These are phyloP conservation scores for Cyclotella atomus DNA, from an alignment of 108 stramenopile genomes.

Conservation along the genomic window DNA sequence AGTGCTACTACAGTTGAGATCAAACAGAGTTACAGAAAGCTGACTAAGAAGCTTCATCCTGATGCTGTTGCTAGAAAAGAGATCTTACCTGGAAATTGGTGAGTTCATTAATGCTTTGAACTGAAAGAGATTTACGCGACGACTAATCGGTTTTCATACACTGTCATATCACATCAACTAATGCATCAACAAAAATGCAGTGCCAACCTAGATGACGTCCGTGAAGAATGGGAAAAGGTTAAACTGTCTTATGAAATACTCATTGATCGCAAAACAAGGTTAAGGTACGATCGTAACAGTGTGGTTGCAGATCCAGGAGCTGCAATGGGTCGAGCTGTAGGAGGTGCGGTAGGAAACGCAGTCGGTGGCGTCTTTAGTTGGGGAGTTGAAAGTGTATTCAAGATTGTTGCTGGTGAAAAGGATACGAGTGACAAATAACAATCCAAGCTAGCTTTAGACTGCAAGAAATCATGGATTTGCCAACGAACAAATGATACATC, in stretches of 20 bases:
- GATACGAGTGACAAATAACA: neutral
- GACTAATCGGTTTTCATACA: too few relatives aligned
- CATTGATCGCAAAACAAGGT: conserved; percentile 49
- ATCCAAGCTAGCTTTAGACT: neutral
- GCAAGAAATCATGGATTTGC: too few relatives aligned
- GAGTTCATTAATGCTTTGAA: conserved; percentile 3
- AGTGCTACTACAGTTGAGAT: conserved; percentile 43
- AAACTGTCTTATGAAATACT: conserved; percentile 79
- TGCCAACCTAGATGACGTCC: conserved; percentile 71
- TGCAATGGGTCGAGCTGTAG: conserved; percentile 65
- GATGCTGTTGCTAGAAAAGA: conserved; percentile 37
- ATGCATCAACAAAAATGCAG: conserved; percentile 18
- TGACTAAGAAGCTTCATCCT: conserved; percentile 39
- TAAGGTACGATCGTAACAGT: conserved; percentile 68
- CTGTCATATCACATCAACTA: too few relatives aligned
- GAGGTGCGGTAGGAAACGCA: conserved; percentile 48
- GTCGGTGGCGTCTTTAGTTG: conserved; percentile 58
- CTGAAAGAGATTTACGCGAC: too few relatives aligned
- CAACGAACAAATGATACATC: neutral
- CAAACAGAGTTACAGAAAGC: conserved; percentile 41
- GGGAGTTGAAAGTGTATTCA: neutral
- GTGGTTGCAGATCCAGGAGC: conserved; percentile 65
- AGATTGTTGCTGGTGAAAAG: conserved; percentile 5
- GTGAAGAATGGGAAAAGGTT: conserved; percentile 82
- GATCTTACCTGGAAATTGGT: conserved; percentile 77